These are phyloP conservation scores for Aurinia saxatilis DNA, from an alignment of 345 rosid species.

Conservation along the genomic window DNA sequence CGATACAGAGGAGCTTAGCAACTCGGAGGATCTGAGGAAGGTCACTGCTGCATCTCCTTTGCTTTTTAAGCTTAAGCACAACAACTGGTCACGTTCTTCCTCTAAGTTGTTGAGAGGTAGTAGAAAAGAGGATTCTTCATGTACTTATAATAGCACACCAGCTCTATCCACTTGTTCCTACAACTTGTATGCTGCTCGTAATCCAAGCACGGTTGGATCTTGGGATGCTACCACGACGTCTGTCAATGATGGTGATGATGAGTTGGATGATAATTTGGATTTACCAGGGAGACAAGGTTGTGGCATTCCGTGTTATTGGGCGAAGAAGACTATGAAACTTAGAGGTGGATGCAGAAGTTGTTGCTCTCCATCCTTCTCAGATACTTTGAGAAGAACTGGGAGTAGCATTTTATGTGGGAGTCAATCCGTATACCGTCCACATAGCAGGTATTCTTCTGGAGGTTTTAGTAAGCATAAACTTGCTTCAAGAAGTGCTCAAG, in stretches of 20 bases:
- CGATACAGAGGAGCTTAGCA: constrained; percentile 55
- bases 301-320: constrained; percentile 95
- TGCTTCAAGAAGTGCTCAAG: constrained; percentile 59
- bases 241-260: constrained; percentile 68
- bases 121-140: constrained; percentile 67
- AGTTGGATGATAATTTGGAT: constrained; percentile 68
- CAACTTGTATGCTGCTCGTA: constrained; percentile 44
- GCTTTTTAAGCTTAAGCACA: constrained; percentile 52
- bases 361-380: constrained; percentile 88
- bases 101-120: constrained; percentile 44
- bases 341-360: constrained; percentile 67
- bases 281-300: constrained; percentile 84
- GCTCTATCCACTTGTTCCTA: constrained; percentile 83
- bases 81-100: constrained; percentile 56
- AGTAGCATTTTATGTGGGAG: constrained; percentile 75
- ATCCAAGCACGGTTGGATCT: constrained; percentile 71
- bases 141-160: constrained; percentile 75
- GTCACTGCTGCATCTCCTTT: constrained; percentile 55
- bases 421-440: constrained; percentile 50
- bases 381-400: constrained; percentile 79
- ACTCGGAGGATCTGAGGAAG: constrained; percentile 54
- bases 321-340: constrained; percentile 68
- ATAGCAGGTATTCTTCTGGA: constrained; percentile 38
- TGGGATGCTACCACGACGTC: constrained; percentile 91
- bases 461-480: constrained; percentile 40